Conservation (phyloP, 2,329 filamentous ascomycete species). For the Macrophomina pseudophaseolina region DNA sequence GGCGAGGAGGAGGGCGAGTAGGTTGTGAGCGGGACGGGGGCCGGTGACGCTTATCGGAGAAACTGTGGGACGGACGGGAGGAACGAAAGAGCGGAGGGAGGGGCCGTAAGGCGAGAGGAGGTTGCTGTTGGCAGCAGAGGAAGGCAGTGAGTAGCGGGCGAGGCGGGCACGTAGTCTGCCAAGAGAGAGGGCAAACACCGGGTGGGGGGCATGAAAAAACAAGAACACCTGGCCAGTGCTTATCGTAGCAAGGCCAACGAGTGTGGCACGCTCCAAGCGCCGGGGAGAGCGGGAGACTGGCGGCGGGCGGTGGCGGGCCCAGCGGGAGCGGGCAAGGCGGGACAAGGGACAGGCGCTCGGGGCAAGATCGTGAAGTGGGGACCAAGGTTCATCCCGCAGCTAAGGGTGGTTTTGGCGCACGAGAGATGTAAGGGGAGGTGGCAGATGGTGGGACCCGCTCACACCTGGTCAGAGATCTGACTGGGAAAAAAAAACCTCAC, state of each 20-base stretch:
- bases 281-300: neutral
- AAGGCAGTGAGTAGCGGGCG: neutral
- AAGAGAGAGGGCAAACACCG: neutral
- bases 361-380: slow-evolving; percentile 27
- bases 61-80: neutral
- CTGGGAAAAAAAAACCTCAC: neutral
- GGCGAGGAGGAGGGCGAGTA: slow-evolving; percentile 7
- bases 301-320: neutral
- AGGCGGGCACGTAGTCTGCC: neutral
- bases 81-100: neutral
- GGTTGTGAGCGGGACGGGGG: neutral
- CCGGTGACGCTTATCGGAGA: neutral
- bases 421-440: neutral
- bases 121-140: neutral
- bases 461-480: neutral
- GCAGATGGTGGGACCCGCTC: slow-evolving; percentile 3
- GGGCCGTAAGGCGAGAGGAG: neutral
- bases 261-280: neutral
- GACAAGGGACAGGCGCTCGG: slow-evolving; percentile 12
- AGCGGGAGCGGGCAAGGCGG: neutral
- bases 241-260: neutral
- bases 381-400: slow-evolving; percentile 23
- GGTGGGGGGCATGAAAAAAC: neutral
- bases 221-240: slow-evolving; percentile 15
- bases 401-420: neutral